phyloP scores from a whole-genome alignment of 1,284 basidiomycete species.

The Cerrena zonata region DNA sequence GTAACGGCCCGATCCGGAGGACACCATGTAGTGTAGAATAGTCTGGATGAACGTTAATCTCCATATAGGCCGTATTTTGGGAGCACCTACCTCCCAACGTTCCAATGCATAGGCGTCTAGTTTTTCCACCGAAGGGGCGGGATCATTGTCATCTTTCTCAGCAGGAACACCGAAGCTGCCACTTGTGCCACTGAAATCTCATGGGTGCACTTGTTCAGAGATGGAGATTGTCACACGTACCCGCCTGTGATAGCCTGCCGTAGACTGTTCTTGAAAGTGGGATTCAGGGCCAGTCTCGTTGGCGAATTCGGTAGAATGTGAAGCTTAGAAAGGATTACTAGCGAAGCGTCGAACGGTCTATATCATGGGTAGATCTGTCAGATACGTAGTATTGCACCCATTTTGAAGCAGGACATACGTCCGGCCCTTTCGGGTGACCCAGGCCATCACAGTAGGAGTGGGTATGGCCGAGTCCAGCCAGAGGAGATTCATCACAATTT shows the following conservation, averaged over 20 bases:
- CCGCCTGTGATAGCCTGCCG: constrained; percentile 89
- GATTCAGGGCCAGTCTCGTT: constrained; percentile 63
- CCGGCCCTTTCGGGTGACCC: constrained; percentile 73
- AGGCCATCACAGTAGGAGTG: constrained; percentile 69
- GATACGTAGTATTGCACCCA: constrained; percentile 10
- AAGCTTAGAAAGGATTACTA: constrained; percentile 62
- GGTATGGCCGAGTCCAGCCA: constrained; percentile 83
- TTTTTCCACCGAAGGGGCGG: constrained; percentile 51
- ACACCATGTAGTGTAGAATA: constrained; percentile 98
- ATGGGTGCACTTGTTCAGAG: neutral
- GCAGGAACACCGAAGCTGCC: constrained; percentile 88
- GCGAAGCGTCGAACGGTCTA: constrained; percentile 69
- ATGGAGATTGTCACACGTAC: constrained; percentile 42
- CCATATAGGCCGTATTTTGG: constrained; percentile 19
- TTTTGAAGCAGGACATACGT: constrained; percentile 41
- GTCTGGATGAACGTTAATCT: constrained; percentile 46
- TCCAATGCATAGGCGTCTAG: constrained; percentile 85
- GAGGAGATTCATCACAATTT: constrained; percentile 85
- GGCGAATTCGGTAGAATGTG: constrained; percentile 68
- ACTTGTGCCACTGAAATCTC: constrained; percentile 66
- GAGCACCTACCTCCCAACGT: constrained; percentile 78
- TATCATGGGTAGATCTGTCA: constrained; percentile 7
- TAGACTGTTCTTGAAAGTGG: constrained; percentile 75
- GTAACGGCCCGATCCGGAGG: constrained; percentile 71
- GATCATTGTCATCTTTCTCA: constrained; percentile 54